Evolutionary conservation across 2,329 filamentous ascomycete species (phyloP), one percentile per base, ranked within the genome.

Genomic region (Apiospora kogelbergensis): DNA sequence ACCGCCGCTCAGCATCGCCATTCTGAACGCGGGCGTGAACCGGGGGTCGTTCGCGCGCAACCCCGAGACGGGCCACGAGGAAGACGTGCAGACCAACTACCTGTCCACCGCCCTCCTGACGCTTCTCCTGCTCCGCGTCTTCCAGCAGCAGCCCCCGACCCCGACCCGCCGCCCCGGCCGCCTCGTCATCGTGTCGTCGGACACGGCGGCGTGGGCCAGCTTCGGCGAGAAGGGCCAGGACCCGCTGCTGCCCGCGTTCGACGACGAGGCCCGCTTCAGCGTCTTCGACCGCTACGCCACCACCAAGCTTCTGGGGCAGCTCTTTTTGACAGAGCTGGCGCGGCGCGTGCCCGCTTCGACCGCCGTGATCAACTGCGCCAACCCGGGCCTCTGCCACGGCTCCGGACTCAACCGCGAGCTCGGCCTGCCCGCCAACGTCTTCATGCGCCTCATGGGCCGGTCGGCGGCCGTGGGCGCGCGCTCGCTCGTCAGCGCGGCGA

Each of bases 21-120:
- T 85, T 37, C 74, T 81, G 30, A 84, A 76, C 60, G 73, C 74
- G 7, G 74, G 80, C 0, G 22, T 73, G 33, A 44, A 40, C 2
- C 68, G 60, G 70, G 83, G 15, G 74, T 11, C 44, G 17, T 57
- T 65, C 7, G 22, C n/a, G 3, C 22, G 65, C 13, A 53, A 70
- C 15, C 20, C 68, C 0, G 40, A 75, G 0, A 82, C 80, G 0
- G 30, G 22, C 6, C 75, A 79, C 0, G 86, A 88, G 71, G 76
- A 76, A 20, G 81, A 77, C 6, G 73, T 88, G 44, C 85, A 84
- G 0, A 80, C 84, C 45, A 88, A 88, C 70, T 84, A 86, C 17
- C 78, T 88, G 68, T 82, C 79, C 44, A 88, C 84, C 0, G 80
- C 84, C 10, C 73, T 88, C 1, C 77, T 88, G 1, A 80, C 79